A percentile compares a stretch with the other conserved stretches of the same genome.
phyloP scores from a whole-genome alignment of 1,139 yeast genomes.

The Taphrina flavorubra region DNA sequence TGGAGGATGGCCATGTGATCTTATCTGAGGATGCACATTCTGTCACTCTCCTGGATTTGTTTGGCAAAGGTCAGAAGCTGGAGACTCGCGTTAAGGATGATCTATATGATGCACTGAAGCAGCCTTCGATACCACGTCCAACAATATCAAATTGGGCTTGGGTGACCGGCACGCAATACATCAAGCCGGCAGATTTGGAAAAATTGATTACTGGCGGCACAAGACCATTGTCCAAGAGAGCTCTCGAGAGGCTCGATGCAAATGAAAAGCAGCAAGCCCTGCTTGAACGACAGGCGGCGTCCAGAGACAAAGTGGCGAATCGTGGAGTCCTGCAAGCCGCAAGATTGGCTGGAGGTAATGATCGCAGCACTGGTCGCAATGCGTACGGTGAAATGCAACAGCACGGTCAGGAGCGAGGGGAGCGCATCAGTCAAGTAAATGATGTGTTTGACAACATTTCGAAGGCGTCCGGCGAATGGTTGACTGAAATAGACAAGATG shows the following conservation, averaged over 20 bases:
- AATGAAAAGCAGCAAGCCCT: conserved; percentile 44
- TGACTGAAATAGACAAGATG: conserved; percentile 49
- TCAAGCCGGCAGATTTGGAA: conserved; percentile 63
- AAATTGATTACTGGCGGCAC: conserved; percentile 54
- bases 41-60: conserved; percentile 9
- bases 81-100: conserved; percentile 5
- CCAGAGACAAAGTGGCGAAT: conserved; percentile 48
- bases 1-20: conserved; percentile 20
- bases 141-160: conserved; percentile 79
- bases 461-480: conserved; percentile 50
- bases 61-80: conserved; percentile 9
- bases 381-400: conserved; percentile 43
- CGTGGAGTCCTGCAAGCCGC: conserved; percentile 48
- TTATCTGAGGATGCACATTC: conserved; percentile 4
- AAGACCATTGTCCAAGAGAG: conserved; percentile 52
- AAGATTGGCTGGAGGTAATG: conserved; percentile 47
- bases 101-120: conserved; percentile 56
- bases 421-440: conserved; percentile 49
- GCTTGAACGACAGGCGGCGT: conserved; percentile 44
- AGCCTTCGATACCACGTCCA: conserved; percentile 70
- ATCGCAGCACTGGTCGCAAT: conserved; percentile 45
- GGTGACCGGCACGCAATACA: conserved; percentile 76
- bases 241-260: conserved; percentile 48
- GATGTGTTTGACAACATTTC: conserved; percentile 50
- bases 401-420: conserved; percentile 45